Percentiles rank a stretch among this genome's conserved stretches.
Evolutionary conservation across 2,329 filamentous ascomycete genomes (phyloP).

Genomic region (Xylaria sp.): DNA sequence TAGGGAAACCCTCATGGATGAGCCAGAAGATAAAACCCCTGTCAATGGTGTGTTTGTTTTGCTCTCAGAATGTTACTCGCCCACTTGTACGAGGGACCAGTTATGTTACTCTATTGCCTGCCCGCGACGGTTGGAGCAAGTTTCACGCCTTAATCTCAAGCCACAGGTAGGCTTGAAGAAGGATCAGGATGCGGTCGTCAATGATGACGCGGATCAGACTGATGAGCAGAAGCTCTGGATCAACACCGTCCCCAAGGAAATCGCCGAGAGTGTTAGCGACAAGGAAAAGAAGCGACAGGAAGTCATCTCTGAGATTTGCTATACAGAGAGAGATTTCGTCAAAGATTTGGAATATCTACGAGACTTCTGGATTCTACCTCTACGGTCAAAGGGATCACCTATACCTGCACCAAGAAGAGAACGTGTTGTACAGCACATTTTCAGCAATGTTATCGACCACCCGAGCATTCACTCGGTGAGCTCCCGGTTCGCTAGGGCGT

Average conservation of each 20-base stretch:
- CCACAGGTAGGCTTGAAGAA: constrained; percentile 86
- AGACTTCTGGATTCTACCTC: constrained; percentile 97
- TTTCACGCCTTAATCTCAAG: constrained; percentile 92
- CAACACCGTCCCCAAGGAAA: constrained; percentile 94
- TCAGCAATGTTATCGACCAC: constrained; percentile 91
- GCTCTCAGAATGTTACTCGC: constrained; percentile 96
- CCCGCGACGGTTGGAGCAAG: constrained; percentile 91
- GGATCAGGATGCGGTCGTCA: constrained; percentile 64
- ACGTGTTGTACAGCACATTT: constrained; percentile 92
- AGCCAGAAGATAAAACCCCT: constrained; percentile 73
- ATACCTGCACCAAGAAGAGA: constrained; percentile 90
- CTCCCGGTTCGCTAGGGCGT: constrained; percentile 83
- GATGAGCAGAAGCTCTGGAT: constrained; percentile 99
- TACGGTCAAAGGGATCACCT: constrained; percentile 83
- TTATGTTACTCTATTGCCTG: constrained; percentile 99
- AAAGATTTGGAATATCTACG: constrained; percentile 97
- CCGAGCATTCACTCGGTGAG: constrained; percentile 89
- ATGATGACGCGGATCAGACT: constrained; percentile 83
- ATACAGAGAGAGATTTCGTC: constrained; percentile 98
- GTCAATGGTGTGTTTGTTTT: constrained; percentile 98
- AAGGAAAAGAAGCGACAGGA: constrained; percentile 97
- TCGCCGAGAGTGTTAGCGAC: constrained; percentile 89
- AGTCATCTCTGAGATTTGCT: constrained; percentile 98
- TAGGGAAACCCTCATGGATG: constrained; percentile 89
- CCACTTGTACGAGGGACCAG: constrained; percentile 93